Base-by-base conservation (phyloP, 2,329 filamentous ascomycete species). In the Geosmithia flava region DNA sequence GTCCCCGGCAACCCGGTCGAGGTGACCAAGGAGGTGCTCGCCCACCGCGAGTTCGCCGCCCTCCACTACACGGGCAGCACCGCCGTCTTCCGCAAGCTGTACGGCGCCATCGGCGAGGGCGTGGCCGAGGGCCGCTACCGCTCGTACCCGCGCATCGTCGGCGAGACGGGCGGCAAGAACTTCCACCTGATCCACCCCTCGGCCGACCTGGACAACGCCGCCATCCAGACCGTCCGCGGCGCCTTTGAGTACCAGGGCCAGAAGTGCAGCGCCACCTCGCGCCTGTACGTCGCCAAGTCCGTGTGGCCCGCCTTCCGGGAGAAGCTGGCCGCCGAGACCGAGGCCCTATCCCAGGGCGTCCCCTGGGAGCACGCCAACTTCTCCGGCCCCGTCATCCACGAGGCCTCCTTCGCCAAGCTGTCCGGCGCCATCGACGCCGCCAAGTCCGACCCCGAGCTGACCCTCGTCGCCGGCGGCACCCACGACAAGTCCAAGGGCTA, bases 11-110 rank as follows among this genome's bases (percentile, higher is more conserved):
- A 95, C 59, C 85, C 91, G 3, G 85, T 83, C 49, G 80, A 88
- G 64, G 80, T 96, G 50, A 96, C 90, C 50, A 80, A 83, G 62
- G 75, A 77, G 37, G 85, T 87, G 10, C 76, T 96, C 43, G 74
- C 74, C 47, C 87, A 93, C 71, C 80, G 72, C 55, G 74, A 94
- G 51, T 93, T 97, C 58, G 84, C 90, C 8, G 85, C 87, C n/a
- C 79, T 97, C 20, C 89, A 96, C 72, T 97, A 90, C 73, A 97
- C 90, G 1, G 91, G 91, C 52, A 93, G 85, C 70, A 96, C 91
- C 0, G 80, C 81, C 46, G 87, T 97, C 29, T 96, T 97, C 81
- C 83, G 88, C 52, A 80, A 81, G 59, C 74, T 97, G 13, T 95
- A 94, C 63, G 87, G 87, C 17, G 79, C 87, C 63, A 95, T 96